Percentiles rank a stretch among this genome's conserved stretches.
Evolutionary conservation across 495 filamentous ascomycete species (phyloP).

Genomic region (Bacidia rubella): DNA sequence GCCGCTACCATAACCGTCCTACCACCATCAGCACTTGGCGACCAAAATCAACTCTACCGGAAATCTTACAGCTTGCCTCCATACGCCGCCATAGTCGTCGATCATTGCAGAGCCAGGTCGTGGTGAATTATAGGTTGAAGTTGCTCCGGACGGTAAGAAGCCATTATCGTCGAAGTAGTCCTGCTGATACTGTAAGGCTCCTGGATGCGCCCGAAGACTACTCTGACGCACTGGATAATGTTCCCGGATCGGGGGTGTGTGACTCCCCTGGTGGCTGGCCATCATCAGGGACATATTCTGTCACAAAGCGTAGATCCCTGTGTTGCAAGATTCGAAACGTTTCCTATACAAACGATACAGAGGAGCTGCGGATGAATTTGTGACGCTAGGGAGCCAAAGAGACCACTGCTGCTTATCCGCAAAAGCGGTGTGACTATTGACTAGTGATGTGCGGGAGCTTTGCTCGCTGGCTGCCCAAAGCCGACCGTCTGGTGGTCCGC

Average conservation of each 20-base stretch:
- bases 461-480: neutral
- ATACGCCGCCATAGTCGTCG: slow-evolving; percentile 1
- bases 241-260: slow-evolving; percentile 1
- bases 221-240: slow-evolving; percentile 1
- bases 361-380: neutral
- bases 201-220: neutral
- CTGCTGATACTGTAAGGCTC: neutral
- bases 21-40: slow-evolving; percentile 7
- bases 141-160: slow-evolving; percentile 1
- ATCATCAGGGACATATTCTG: slow-evolving; percentile 1
- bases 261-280: slow-evolving; percentile 1
- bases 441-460: neutral
- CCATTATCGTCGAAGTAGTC: slow-evolving; percentile 3
- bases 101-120: slow-evolving; percentile 1
- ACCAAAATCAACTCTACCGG: neutral
- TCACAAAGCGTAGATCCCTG: neutral
- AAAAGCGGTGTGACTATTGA: slow-evolving; percentile 1
- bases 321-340: neutral
- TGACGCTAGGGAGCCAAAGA: neutral
- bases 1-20: slow-evolving; percentile 18
- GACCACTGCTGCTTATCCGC: neutral
- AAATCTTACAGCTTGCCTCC: neutral
- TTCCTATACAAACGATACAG: neutral
- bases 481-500: neutral
- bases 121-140: slow-evolving; percentile 3